Conservation (phyloP, 1,139 yeast species). For the Candida tropicalis region DNA sequence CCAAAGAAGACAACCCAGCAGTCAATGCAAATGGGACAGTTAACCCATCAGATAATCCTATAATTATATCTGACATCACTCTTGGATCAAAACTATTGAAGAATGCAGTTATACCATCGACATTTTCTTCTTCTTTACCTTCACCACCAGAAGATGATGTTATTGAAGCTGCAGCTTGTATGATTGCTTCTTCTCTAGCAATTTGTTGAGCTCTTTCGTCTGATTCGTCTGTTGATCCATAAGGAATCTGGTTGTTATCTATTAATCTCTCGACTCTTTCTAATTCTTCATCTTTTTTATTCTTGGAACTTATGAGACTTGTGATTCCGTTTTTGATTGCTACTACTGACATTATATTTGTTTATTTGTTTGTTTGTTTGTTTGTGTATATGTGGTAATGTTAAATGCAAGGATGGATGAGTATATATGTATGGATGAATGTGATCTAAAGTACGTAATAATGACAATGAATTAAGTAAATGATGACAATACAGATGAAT, state of each 20-base stretch:
- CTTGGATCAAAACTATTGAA: conserved; percentile 61
- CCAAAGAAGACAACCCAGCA: conserved; percentile 78
- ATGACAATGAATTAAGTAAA: too few species aligned
- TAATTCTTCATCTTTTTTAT: conserved; percentile 33
- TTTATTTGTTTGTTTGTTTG: too few species aligned
- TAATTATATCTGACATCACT: conserved; percentile 78
- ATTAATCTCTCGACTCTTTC: conserved; percentile 38
- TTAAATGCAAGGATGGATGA: too few species aligned
- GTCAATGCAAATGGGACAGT: conserved; percentile 86
- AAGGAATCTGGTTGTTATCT: conserved; percentile 36
- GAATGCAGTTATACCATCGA: conserved; percentile 31
- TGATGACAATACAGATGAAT: too few species aligned
- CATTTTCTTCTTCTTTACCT: conserved; percentile 25
- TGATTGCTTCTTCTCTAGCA: conserved; percentile 43
- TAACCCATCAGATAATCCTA: conserved; percentile 78
- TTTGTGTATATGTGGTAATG: too few species aligned
- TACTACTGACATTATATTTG: conserved; percentile 43
- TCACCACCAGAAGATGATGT: conserved; percentile 23
- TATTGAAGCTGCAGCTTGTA: conserved; percentile 21
- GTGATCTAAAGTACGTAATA: too few species aligned
- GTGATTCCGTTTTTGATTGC: conserved; percentile 41
- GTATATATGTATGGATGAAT: neutral
- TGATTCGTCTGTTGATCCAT: conserved; percentile 36
- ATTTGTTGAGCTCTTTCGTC: conserved; percentile 39
- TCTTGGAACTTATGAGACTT: conserved; percentile 24